Evolutionary conservation across 108 stramenopile species (phyloP).

Genomic region (Cyclotella choctawhatcheeana): DNA sequence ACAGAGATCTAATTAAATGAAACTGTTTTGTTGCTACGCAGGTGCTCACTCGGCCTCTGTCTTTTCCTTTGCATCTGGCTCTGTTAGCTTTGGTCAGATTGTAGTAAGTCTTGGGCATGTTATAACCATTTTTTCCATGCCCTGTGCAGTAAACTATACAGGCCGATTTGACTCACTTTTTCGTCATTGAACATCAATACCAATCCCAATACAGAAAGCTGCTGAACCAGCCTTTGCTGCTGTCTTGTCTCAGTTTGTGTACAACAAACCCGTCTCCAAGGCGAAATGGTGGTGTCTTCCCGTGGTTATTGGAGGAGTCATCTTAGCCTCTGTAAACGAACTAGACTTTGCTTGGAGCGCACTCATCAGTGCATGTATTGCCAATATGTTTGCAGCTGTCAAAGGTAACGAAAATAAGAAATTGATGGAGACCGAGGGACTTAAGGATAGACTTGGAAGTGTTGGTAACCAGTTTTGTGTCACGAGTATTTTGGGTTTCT

Average conservation of each 20-base stretch:
- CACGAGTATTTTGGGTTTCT: slow-evolving; percentile 56
- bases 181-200: too few species aligned
- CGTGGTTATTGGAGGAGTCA: slow-evolving; percentile 69
- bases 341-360: slow-evolving; percentile 63
- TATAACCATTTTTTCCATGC: too few species aligned
- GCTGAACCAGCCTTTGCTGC: slow-evolving; percentile 74
- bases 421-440: slow-evolving; percentile 64
- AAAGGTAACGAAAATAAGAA: slow-evolving; percentile 72
- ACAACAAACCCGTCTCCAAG: slow-evolving; percentile 60
- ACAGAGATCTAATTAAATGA: too few species aligned
- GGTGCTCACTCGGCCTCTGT: slow-evolving; percentile 70
- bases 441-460: slow-evolving; percentile 62
- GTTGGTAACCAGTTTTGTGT: slow-evolving; percentile 72
- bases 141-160: too few species aligned
- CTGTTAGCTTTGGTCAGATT: slow-evolving; percentile 71
- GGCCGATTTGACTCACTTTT: too few species aligned
- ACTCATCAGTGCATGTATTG: slow-evolving; percentile 55
- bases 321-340: slow-evolving; percentile 64
- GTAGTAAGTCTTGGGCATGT: too few species aligned
- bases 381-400: slow-evolving; percentile 66
- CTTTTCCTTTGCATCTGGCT: slow-evolving; percentile 65
- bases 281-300: slow-evolving; percentile 72
- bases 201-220: too few species aligned
- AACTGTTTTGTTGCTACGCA: too few species aligned
- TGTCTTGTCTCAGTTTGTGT: slow-evolving; percentile 62